Conservation (phyloP, 1,284 basidiomycete species). For the Cryptococcus deneoformans region DNA sequence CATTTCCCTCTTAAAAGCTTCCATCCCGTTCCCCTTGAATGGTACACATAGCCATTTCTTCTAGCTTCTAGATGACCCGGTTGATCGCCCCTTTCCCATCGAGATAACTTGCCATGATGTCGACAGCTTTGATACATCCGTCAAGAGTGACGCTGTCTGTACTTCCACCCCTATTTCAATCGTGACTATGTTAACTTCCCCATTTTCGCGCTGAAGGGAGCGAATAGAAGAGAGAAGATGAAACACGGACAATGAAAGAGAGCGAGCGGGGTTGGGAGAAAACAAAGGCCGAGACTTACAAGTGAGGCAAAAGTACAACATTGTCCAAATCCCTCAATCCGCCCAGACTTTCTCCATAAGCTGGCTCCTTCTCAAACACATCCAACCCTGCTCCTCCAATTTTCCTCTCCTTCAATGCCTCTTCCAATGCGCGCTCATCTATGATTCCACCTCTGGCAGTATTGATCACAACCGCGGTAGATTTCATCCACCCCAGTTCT, state of each 20-base stretch:
- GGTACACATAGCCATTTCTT: too few species aligned
- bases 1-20: too few species aligned
- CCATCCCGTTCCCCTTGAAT: too few species aligned
- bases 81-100: slow-evolving; percentile 32
- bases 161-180: slow-evolving; percentile 27
- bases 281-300: slow-evolving; percentile 20
- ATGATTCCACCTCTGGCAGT: slow-evolving; percentile 53
- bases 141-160: slow-evolving; percentile 30
- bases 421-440: slow-evolving; percentile 52
- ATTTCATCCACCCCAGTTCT: slow-evolving; percentile 49
- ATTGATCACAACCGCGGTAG: slow-evolving; percentile 51
- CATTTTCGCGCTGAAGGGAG: neutral
- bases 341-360: slow-evolving; percentile 31
- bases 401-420: slow-evolving; percentile 42
- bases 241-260: neutral
- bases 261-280: too few species aligned
- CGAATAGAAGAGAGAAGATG: neutral
- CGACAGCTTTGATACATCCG: slow-evolving; percentile 36
- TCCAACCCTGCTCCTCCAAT: slow-evolving; percentile 56
- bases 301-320: slow-evolving; percentile 39
- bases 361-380: slow-evolving; percentile 51
- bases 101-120: slow-evolving; percentile 38
- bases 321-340: slow-evolving; percentile 32
- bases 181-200: neutral
- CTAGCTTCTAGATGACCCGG: slow-evolving; percentile 26